Evolutionary conservation across 768 basidiomycete species (phyloP), one percentile per base, ranked within the genome.

Genomic region (Boletus insuetus): DNA sequence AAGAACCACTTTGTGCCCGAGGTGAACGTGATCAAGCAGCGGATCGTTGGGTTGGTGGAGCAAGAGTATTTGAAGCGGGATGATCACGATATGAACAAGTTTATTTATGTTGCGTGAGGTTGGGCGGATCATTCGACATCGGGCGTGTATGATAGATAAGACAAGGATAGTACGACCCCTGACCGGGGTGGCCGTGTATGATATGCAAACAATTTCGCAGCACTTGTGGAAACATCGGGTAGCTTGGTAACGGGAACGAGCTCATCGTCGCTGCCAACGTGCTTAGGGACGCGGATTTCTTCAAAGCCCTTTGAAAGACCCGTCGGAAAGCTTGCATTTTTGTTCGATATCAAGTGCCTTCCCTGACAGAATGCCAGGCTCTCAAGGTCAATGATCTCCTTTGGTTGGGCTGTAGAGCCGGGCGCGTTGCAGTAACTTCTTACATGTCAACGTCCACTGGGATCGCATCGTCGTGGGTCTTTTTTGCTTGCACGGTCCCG

Each of bases 261-360:
- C 43, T 92, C 91, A 20, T 82, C 82, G 1, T 85, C 80, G 8
- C 74, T 74, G 5, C 79, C 74, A 0, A 81, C 79, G 59, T 88
- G 84, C 56, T 85, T 80, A 4, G 95, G 95, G 1, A 99, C 91
- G 59, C 97, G 94, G 34, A 99, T 95, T 71, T 98, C 97, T 69
- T 98, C 97, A 69, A 91, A 98, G 2, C 97, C 94, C 71, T 75
- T 98, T 98, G 81, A 98, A 95, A 16, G 94, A 97, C 6, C 97
- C 97, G 39, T 97, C 94, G 0, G 97, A 97, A 4, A 98, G 85
- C 69, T 95, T 97, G 75, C 89, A 91, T 75, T 98, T 98, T 98
- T 98, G 77, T 98, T 98, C 16, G 92, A 92, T 95, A 98, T 99
- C 57, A 98, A 75, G 58, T 98, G 95, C 0, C 92, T 94, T 26